Evolutionary conservation across 345 rosid species (phyloP), one percentile per base, ranked within the genome.

Genomic region (Microthlaspi erraticum): DNA sequence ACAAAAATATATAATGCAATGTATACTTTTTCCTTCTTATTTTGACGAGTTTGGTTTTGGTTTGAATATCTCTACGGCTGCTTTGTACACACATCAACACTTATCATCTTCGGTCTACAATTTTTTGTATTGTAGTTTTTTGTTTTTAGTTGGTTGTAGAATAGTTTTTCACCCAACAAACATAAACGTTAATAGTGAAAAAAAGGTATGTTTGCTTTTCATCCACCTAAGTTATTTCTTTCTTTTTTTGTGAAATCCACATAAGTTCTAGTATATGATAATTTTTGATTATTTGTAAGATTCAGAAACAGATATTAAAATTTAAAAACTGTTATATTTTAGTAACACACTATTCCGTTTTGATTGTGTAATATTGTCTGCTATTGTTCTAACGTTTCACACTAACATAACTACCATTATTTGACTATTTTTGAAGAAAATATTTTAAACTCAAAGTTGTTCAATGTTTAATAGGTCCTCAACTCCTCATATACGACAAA

Each of bases 61-160:
- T 31, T 53, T 54, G 59, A 54, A 32, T 34, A 34, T 34, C 37
- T 37, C 37, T 34, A 38, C 59, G 10, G 37, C 57, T 32, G 39
- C 38, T 32, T 32, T 54, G 10, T 5, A 26, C 29, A 38, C 42
- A 38, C 42, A n/a, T 42, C 7, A 7, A 42, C 16, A 41, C 16
- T 39, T 39, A 13, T 10, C 57, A 52, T 29, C 34, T 5, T 18
- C 16, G 18, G 17, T 17, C 12, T 8, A 17, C 12, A 14, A 7
- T 2, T 17, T 17, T 46, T 17, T 53, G 10, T 29, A 11, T 11
- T 10, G 43, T 4, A 3, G 12, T 41, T 12, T 41, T 41, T 41
- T 41, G 13, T 38, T 2, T 38, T 10, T 38, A 38, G n/a, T 38
- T 34, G 11, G 5, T 38, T n/a, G 43, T 38, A 10, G 38, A 11